Conservation (phyloP, 768 basidiomycete genomes). For the Podaxis mareebaensis region DNA sequence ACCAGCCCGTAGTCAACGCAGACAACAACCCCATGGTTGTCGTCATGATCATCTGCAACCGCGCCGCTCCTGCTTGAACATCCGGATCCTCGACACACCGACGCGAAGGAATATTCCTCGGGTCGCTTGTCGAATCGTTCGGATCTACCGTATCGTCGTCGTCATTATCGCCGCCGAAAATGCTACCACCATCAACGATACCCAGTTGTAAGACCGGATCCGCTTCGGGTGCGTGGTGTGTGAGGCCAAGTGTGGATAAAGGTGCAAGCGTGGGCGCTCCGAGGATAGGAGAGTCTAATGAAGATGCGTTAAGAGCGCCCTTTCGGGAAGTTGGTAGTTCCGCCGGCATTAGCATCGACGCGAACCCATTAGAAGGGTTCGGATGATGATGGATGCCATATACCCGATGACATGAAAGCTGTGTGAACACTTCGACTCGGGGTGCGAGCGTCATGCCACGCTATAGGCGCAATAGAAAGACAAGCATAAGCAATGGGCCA, state of each 20-base stretch:
- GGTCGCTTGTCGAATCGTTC: constrained; percentile 14
- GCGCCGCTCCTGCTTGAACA: constrained; percentile 72
- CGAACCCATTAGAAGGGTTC: neutral
- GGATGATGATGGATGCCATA: constrained; percentile 27
- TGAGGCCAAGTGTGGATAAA: constrained; percentile 10
- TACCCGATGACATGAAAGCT: constrained; percentile 67
- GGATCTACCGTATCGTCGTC: constrained; percentile 36
- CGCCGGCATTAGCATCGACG: neutral
- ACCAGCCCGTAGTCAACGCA: constrained; percentile 86
- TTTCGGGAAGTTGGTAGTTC: neutral
- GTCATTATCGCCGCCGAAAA: constrained; percentile 16
- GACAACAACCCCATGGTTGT: constrained; percentile 78
- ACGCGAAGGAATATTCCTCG: constrained; percentile 30
- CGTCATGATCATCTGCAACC: constrained; percentile 74
- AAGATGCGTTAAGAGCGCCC: neutral
- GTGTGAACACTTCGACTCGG: constrained; percentile 78
- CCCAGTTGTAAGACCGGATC: constrained; percentile 13
- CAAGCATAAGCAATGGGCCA: constrained; percentile 9
- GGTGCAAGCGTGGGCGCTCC: constrained; percentile 25
- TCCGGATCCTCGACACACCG: constrained; percentile 47
- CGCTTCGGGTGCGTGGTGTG: constrained; percentile 14
- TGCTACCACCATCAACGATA: neutral
- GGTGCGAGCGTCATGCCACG: constrained; percentile 84
- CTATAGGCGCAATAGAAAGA: constrained; percentile 36
- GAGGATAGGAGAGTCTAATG: constrained; percentile 16